Conservation (phyloP, 2,329 filamentous ascomycete species). For the Rhytidhysteron rufulum region DNA sequence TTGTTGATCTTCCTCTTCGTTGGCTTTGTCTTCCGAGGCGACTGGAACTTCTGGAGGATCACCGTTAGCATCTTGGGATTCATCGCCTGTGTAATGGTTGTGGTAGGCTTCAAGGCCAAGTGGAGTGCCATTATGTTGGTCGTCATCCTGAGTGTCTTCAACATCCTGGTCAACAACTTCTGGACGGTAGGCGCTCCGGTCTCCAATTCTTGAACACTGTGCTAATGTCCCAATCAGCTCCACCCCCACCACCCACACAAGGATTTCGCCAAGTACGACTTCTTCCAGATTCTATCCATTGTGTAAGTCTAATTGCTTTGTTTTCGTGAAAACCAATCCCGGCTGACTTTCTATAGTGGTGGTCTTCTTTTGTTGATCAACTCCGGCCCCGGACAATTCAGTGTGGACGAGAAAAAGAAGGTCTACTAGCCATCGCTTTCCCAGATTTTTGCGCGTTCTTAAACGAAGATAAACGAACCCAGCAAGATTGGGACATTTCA, state of each 20-base stretch:
- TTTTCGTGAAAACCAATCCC: not conserved
- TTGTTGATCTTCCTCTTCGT: constrained; percentile 96
- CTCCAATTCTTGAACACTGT: not conserved
- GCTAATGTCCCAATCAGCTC: constrained; percentile 55
- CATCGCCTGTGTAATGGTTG: constrained; percentile 94
- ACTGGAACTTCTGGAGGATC: constrained; percentile 87
- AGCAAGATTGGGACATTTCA: no score
- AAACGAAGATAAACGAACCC: no score
- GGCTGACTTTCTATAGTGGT: constrained; percentile 50
- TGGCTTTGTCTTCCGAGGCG: constrained; percentile 91
- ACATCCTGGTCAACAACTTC: constrained; percentile 98
- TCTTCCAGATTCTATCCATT: constrained; percentile 99
- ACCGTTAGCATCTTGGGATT: constrained; percentile 80
- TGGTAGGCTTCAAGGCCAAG: constrained; percentile 99
- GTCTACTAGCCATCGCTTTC: constrained; percentile 68
- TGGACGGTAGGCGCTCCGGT: constrained; percentile 74
- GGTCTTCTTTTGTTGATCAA: constrained; percentile 95
- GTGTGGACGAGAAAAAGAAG: constrained; percentile 99
- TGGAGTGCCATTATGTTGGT: constrained; percentile 95
- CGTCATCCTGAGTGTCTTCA: constrained; percentile 93
- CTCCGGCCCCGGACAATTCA: constrained; percentile 96
- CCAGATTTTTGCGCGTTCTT: no score
- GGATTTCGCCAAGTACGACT: constrained; percentile 99
- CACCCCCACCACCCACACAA: constrained; percentile 98
- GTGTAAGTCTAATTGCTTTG: constrained; percentile 56